Conservation (phyloP, 305 asterid species). For the Fraxinus floribunda region DNA sequence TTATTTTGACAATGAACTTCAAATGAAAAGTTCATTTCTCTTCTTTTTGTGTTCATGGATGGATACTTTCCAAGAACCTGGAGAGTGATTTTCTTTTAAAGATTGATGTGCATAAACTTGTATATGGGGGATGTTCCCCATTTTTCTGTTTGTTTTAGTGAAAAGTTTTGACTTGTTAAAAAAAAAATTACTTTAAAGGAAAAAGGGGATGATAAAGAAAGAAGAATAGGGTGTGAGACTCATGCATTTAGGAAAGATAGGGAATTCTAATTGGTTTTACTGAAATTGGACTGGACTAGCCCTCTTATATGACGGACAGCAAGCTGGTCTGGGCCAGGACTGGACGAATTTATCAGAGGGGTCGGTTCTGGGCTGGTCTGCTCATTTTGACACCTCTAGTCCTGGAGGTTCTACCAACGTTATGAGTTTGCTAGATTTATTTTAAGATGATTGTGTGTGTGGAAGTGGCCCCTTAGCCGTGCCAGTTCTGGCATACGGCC, state of each 20-base stretch:
- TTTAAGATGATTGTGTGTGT: neutral
- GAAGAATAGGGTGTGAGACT: neutral
- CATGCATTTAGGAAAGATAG: neutral
- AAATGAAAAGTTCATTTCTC: neutral
- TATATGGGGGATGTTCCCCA: neutral
- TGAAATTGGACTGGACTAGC: neutral
- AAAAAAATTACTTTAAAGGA: neutral
- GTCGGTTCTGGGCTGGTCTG: neutral
- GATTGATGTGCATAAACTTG: neutral
- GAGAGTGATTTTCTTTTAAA: neutral
- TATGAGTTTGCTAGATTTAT: neutral
- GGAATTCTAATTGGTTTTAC: neutral
- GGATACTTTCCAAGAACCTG: neutral
- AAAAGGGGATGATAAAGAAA: neutral
- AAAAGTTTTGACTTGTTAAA: neutral
- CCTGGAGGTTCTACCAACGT: neutral
- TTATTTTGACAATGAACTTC: neutral
- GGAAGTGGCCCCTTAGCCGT: neutral
- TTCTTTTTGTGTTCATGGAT: neutral
- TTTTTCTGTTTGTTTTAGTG: neutral
- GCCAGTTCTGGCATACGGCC: neutral
- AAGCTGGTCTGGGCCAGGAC: neutral
- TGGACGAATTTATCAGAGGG: neutral
- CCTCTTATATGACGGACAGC: neutral
- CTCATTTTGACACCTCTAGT: neutral